Conservation (phyloP, 768 basidiomycete species). For the Cantharellus cinnabarinus region DNA sequence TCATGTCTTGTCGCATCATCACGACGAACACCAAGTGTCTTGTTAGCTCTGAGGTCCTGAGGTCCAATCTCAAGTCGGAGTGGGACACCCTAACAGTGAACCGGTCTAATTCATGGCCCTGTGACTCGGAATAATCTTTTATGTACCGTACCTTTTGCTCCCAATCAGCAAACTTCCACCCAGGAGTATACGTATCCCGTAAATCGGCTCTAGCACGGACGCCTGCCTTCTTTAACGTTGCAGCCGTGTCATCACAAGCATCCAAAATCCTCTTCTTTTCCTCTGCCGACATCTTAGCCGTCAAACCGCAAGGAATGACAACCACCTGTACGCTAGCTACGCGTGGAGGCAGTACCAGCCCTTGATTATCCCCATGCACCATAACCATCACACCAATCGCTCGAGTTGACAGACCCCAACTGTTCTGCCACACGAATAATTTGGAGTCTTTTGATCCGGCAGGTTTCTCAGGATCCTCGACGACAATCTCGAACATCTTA, state of each 20-base stretch:
- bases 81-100: slow-evolving; percentile 57
- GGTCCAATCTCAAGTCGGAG: slow-evolving; percentile 95
- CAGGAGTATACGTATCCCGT: slow-evolving; percentile 90
- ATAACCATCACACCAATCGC: slow-evolving; percentile 98
- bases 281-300: slow-evolving; percentile 43
- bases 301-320: slow-evolving; percentile 85
- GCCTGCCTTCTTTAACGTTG: slow-evolving; percentile 46
- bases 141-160: slow-evolving; percentile 60
- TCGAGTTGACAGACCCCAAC: slow-evolving; percentile 93
- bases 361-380: slow-evolving; percentile 96
- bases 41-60: slow-evolving; percentile 63
- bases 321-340: slow-evolving; percentile 87
- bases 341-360: slow-evolving; percentile 87
- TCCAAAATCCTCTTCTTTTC: slow-evolving; percentile 49
- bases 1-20: slow-evolving; percentile 44
- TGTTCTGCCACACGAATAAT: slow-evolving; percentile 89
- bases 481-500: slow-evolving; percentile 93
- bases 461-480: slow-evolving; percentile 61
- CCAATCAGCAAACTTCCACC: slow-evolving; percentile 99
- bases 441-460: slow-evolving; percentile 32
- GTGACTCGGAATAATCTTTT: slow-evolving; percentile 4
- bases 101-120: background rate
- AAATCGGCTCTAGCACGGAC: slow-evolving; percentile 79
- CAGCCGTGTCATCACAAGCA: slow-evolving; percentile 58
- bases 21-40: slow-evolving; percentile 71